These are phyloP conservation scores for Fragaria iinumae DNA, from an alignment of 306 rosid species.

Conservation along the genomic window DNA sequence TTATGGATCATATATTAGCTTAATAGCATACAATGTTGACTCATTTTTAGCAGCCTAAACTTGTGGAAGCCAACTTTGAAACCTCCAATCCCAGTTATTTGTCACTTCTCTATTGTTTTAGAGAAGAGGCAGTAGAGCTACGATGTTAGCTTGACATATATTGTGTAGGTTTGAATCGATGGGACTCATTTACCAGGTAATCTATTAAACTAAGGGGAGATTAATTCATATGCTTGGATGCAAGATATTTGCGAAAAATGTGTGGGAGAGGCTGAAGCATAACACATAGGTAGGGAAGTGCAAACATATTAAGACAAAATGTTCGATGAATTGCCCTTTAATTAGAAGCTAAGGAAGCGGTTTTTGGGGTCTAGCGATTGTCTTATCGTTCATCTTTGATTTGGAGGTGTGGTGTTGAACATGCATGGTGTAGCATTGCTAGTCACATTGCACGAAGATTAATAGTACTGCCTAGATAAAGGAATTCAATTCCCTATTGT, in stretches of 20 bases:
- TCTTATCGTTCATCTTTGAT: neutral
- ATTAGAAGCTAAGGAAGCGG: neutral
- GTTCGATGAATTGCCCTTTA: neutral
- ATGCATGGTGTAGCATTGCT: constrained; percentile 12
- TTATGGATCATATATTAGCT: neutral
- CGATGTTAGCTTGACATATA: neutral
- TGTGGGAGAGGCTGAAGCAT: neutral
- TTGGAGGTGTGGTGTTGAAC: neutral
- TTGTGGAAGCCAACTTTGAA: neutral
- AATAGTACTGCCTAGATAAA: neutral
- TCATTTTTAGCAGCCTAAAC: neutral
- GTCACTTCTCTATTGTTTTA: neutral
- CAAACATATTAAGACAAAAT: neutral
- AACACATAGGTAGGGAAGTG: neutral
- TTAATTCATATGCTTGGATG: neutral
- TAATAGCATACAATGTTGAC: neutral
- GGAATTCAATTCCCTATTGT: neutral
- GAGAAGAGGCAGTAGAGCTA: neutral
- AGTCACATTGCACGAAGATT: constrained; percentile 10
- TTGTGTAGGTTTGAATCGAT: neutral
- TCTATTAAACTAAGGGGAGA: neutral
- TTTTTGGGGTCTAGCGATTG: neutral
- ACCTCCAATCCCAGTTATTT: neutral
- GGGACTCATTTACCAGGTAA: neutral
- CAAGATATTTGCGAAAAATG: too few species aligned